Evolutionary conservation across 2,329 filamentous ascomycete species (phyloP).

Genomic region (Sphaerulina vaccinii): DNA sequence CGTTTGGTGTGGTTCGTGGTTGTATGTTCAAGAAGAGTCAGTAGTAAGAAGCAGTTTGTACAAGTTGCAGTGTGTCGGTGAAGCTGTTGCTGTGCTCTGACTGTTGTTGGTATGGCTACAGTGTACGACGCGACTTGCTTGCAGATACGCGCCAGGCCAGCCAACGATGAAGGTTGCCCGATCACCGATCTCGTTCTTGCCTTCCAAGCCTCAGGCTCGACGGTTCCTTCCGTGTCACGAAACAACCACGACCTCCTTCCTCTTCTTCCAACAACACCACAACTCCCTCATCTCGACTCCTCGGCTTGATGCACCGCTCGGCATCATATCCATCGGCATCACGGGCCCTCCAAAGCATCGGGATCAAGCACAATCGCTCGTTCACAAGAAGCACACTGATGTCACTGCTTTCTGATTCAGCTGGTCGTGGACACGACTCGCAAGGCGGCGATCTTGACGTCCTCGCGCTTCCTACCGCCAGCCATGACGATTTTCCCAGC

Average conservation of each 20-base stretch:
- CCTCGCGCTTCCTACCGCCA: conserved; percentile 7
- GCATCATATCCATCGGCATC: background rate
- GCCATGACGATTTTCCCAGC: conserved; percentile 5
- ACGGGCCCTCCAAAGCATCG: background rate
- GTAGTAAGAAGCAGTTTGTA: background rate
- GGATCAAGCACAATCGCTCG: background rate
- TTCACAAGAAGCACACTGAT: conserved; percentile 1
- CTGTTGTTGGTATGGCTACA: conserved; percentile 1
- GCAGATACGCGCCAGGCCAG: background rate
- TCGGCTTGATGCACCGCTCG: background rate
- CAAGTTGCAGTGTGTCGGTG: background rate
- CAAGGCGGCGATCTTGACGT: conserved; percentile 10
- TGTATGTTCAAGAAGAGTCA: background rate
- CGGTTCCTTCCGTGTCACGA: background rate
- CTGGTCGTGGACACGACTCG: conserved; percentile 11
- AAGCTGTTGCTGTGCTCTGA: background rate
- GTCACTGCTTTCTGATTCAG: conserved; percentile 7
- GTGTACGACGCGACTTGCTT: conserved; percentile 1
- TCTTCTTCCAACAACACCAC: background rate
- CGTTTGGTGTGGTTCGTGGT: background rate
- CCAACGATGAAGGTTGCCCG: background rate
- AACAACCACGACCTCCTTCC: background rate
- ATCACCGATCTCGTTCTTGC: background rate
- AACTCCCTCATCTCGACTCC: background rate
- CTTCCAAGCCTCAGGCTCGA: background rate